Evolutionary conservation across 495 filamentous ascomycete genomes (phyloP).

Genomic region (Entonaema liquescens): DNA sequence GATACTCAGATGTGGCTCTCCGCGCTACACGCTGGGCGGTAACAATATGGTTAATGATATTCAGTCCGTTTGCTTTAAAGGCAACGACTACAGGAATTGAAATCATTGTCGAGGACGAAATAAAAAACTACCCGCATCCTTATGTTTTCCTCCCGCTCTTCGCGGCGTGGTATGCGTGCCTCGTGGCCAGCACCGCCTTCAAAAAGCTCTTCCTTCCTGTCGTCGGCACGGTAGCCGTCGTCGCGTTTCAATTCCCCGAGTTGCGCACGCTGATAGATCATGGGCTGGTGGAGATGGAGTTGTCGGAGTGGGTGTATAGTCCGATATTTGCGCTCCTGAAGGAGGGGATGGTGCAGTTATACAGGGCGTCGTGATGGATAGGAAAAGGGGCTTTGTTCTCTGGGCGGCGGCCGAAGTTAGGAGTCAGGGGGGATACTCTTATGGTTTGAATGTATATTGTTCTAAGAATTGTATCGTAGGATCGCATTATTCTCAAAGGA

Average conservation of each 20-base stretch:
- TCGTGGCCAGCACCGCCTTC: neutral
- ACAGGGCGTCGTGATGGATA: neutral
- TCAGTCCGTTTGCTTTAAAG: no score
- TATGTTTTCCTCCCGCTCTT: neutral
- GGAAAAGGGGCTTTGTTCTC: neutral
- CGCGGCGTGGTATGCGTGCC: conserved; percentile 12
- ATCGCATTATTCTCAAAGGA: neutral
- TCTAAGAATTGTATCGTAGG: neutral
- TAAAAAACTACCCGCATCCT: neutral
- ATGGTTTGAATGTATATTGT: neutral
- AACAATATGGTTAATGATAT: conserved; percentile 15
- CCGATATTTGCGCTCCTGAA: neutral
- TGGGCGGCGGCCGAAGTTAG: neutral
- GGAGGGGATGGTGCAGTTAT: neutral
- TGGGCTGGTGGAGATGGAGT: conserved; percentile 29
- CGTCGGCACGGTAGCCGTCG: no score
- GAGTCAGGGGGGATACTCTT: neutral
- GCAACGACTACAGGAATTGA: no score
- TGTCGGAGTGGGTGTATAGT: conserved; percentile 24
- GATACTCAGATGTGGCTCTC: conserved; percentile 7
- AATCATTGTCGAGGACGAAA: conserved; percentile 4
- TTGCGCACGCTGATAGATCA: conserved; percentile 14
- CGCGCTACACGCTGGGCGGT: conserved; percentile 19
- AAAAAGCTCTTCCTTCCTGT: no score
- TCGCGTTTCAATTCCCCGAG: neutral